Evolutionary conservation across 805 yeast genomes (phyloP).

Genomic region (Saccharomycopsis selenospora): DNA sequence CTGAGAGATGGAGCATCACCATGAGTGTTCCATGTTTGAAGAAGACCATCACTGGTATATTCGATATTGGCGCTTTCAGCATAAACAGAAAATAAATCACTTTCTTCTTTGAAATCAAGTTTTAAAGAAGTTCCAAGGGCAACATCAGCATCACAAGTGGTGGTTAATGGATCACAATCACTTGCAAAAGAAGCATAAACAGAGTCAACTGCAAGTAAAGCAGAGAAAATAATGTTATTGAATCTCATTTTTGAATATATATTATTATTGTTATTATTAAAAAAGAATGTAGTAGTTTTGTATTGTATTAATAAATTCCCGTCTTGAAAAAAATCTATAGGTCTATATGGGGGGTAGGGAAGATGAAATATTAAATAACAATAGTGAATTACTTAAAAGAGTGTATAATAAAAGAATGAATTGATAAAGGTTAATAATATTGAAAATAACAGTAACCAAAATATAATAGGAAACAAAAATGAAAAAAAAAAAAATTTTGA

Average conservation of each 20-base stretch:
- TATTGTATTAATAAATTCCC: not conserved
- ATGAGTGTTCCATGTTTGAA: conserved; percentile 46
- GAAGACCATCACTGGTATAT: conserved; percentile 49
- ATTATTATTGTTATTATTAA: not conserved
- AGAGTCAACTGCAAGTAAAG: conserved; percentile 23
- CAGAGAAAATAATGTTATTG: not conserved
- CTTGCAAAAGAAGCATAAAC: conserved; percentile 11
- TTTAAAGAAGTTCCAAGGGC: conserved; percentile 46
- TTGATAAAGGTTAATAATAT: too few species aligned
- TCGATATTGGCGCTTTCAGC: conserved; percentile 34
- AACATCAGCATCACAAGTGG: conserved; percentile 32
- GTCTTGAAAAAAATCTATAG: not conserved
- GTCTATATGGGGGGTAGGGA: not conserved
- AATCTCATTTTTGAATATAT: not conserved
- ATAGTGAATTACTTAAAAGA: not conserved
- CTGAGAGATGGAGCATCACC: conserved; percentile 57
- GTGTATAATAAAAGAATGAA: not conserved
- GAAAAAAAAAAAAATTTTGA: too few species aligned
- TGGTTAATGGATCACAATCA: conserved; percentile 31
- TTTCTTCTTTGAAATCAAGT: conserved; percentile 35
- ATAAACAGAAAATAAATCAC: conserved; percentile 21
- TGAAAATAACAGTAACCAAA: too few species aligned
- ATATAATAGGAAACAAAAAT: too few species aligned
- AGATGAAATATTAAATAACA: not conserved
- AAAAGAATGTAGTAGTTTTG: not conserved